Base-by-base conservation (phyloP, 805 yeast genomes). In the Nakazawaea ernobii region DNA sequence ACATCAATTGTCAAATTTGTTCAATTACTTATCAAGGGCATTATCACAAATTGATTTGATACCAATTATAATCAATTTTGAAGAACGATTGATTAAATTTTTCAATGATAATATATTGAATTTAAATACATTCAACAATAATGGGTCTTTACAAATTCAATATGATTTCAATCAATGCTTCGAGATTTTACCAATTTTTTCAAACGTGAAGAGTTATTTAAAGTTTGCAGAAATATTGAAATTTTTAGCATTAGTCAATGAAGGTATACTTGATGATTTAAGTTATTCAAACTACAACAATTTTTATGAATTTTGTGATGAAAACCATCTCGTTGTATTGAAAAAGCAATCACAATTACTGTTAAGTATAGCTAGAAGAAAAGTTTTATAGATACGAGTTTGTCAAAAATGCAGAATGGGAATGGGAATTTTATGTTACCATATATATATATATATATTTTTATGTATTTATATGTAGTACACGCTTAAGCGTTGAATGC, bases 91-190 rank as follows among this genome's bases (percentile, higher is more conserved):
- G 15, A 35, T 48, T 32, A 39, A 14, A 24, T 48, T 48, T 28
- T 48, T 48, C 47, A 38, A 48, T 11, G 50, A 48, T 6, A 48
- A 35, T 32, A 43, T 48, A 6, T 35, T 48, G 28, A 38, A 48
- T 35, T 43, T 48, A 28, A 43, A 48, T 27, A 42, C 42, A 9
- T 48, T 48, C 35, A 48, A 43, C 13, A 11, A 9, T 8, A 28
- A 32, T 13, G 50, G 47, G 4, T 8, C 43, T 3, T n/a, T 20
- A 27, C 50, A 43, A 29, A 8, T 43, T 6, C 20, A 11, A 5
- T 30, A 28, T 39, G 50, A 48, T 43, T 39, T 42, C 35, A n/a
- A 32, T 5, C 27, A 48, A 13, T 7, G 40, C n/a, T 39, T 48
- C 11, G 38, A 38, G 11, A 33, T 11, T 6, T 35, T 48, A 11